Base-by-base conservation (phyloP, 768 basidiomycete genomes). In the Rhizopogon vesiculosus region DNA sequence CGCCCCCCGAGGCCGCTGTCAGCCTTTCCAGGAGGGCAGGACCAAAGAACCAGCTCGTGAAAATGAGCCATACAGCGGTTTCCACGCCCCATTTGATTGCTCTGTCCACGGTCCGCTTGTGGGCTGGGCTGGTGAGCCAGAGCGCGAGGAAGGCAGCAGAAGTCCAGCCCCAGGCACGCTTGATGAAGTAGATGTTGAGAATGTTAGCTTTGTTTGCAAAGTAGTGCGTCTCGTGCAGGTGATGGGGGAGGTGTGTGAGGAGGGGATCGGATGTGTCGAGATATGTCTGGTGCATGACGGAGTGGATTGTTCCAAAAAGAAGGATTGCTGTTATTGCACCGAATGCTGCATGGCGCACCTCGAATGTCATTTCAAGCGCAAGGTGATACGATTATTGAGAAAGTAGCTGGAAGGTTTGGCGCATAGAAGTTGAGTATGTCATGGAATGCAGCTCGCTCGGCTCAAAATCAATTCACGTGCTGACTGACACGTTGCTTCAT, bases 81-180 rank as follows among this genome's bases (percentile, higher is more conserved):
- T 82, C 85, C 38, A 78, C 62, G 31, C 70, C 51, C 79, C 80
- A 93, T 61, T 84, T 80, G 56, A 67, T 42, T 15, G 86, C 56
- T 42, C 86, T 76, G 19, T 69, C 53, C 9, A 62, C 56, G 1
- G 76, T 73, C 31, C 79, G 78, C 3, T 69, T 67, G 9, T 67
- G 64, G 2, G 74, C 67, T 5, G 86, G 81, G 59, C 80, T 79
- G 1, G 88, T 85, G 49, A 78, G 29, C 77, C 80, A 87, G 25
- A 79, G 74, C 53, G 79, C 62, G 53, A 85, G 64, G 63, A 91
- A 92, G 0, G 81, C 76, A 35, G 75, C 76, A 7, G 90, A 78
- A 1, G 93, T 94, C 93, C 94, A 97, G 0, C 74, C 91, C 94
- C 96, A 97, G 22, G 88, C 84, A 51, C 82, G 78, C 73, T 98